Evolutionary conservation across 2,329 filamentous ascomycete genomes (phyloP).

Genomic region (Colletotrichum higginsianum): DNA sequence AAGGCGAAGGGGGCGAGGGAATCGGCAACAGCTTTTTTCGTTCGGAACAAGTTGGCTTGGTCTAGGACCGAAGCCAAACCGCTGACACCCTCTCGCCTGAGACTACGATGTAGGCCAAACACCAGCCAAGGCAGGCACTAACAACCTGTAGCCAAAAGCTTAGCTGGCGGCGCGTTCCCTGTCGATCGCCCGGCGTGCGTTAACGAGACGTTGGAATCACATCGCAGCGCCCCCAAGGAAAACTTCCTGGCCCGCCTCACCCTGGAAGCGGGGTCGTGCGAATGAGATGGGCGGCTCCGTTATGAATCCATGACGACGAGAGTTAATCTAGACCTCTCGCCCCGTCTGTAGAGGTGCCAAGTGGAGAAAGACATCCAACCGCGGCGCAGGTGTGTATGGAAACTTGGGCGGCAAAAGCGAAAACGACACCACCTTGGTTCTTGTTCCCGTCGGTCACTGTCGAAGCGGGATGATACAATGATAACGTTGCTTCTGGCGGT

Average conservation of each 20-base stretch:
- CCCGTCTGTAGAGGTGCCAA: background rate
- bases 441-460: background rate
- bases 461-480: background rate
- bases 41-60: conserved; percentile 1
- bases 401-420: background rate
- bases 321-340: conserved; percentile 2
- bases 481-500: background rate
- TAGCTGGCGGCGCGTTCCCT: conserved; percentile 15
- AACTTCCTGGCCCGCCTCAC: background rate
- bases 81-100: conserved; percentile 18
- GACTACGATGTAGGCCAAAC: conserved; percentile 8
- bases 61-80: conserved; percentile 2
- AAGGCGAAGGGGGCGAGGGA: background rate
- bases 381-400: background rate
- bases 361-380: background rate
- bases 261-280: conserved; percentile 9
- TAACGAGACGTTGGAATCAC: conserved; percentile 10
- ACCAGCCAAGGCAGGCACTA: conserved; percentile 14
- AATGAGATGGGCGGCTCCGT: conserved; percentile 3
- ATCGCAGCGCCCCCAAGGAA: conserved; percentile 2
- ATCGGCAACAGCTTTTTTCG: conserved; percentile 16
- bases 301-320: conserved; percentile 26
- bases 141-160: conserved; percentile 8
- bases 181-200: background rate
- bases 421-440: background rate